Evolutionary conservation across 2,329 filamentous ascomycete species (phyloP), one percentile per base, ranked within the genome.

Genomic region (Rhynchosporium graminicola): DNA sequence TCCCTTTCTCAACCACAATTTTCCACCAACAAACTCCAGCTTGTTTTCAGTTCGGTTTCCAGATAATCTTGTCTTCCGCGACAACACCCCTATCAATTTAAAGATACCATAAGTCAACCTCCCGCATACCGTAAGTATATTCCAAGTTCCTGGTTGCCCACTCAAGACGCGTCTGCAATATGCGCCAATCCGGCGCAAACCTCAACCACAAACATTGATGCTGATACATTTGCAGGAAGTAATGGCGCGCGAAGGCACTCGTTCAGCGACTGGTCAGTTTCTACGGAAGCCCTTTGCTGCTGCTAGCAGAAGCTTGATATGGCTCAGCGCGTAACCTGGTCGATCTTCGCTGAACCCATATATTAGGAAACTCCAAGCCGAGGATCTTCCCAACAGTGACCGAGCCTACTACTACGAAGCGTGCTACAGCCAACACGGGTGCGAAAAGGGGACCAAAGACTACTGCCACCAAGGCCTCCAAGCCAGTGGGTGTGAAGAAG

Each of bases 401-500:
- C 31, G 71, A 72, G 63, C 59, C 66, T 20, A 64, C 68, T 20
- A 63, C 68, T 7, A 60, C 65, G 69, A 72, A 70, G 67, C 61
- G 67, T n/a, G 67, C 69, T 9, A 68, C 67, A 36, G 70, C 71
- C 20, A 73, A 72, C 57, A 71, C 67, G 46, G 69, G 69, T 42
- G 70, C 68, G 43, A 73, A 73, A 66, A 63, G 68, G 62, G 69
- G 68, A 15, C 66, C 69, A 55, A 68, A 74, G 65, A 73, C 73
- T 46, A 73, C 73, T 43, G 66, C 73, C 47, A 70, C 71, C 40
- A 75, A 74, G 56, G 74, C 69, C 2, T 62, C 59, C 56, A 74
- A 74, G 66, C 72, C 72, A 26, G 57, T 62, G 33, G 72, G 72
- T 36, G 70, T 73, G 26, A 74, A 74, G 69, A 70, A 71, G 62